Conservation (phyloP, 352 stramenopile genomes). For the Globisporangium echinulatum region DNA sequence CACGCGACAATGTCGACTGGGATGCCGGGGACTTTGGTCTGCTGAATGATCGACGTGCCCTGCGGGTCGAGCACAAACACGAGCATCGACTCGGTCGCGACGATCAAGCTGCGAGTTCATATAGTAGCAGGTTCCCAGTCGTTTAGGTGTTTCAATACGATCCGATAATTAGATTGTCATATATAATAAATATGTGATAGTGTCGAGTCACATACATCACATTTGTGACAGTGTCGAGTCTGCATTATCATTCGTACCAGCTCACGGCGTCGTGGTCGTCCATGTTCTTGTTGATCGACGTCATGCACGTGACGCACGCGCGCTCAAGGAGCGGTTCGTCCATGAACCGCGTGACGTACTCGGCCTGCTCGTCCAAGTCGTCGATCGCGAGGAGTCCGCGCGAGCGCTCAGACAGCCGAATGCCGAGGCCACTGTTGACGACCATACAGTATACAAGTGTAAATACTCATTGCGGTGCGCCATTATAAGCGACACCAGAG, state of each 20-base stretch:
- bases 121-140: neutral
- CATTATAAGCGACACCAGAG: neutral
- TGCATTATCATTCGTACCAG: constrained; percentile 25
- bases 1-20: constrained; percentile 72
- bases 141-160: too few species aligned
- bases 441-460: neutral
- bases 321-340: constrained; percentile 68
- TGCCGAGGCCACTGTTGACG: constrained; percentile 39
- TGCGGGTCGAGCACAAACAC: constrained; percentile 74
- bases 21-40: constrained; percentile 61
- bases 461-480: neutral
- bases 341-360: constrained; percentile 80
- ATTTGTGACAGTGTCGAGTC: too few species aligned
- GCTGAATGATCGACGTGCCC: constrained; percentile 61
- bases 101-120: constrained; percentile 30
- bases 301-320: constrained; percentile 83
- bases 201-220: too few species aligned
- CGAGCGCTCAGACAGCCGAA: constrained; percentile 63
- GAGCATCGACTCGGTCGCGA: constrained; percentile 81
- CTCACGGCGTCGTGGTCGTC: constrained; percentile 75
- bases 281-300: constrained; percentile 85
- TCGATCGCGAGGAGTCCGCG: constrained; percentile 71
- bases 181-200: too few species aligned
- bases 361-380: constrained; percentile 74
- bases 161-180: too few species aligned